phyloP scores from a whole-genome alignment of 495 filamentous ascomycete genomes.

The Podospora pseudocomata region DNA sequence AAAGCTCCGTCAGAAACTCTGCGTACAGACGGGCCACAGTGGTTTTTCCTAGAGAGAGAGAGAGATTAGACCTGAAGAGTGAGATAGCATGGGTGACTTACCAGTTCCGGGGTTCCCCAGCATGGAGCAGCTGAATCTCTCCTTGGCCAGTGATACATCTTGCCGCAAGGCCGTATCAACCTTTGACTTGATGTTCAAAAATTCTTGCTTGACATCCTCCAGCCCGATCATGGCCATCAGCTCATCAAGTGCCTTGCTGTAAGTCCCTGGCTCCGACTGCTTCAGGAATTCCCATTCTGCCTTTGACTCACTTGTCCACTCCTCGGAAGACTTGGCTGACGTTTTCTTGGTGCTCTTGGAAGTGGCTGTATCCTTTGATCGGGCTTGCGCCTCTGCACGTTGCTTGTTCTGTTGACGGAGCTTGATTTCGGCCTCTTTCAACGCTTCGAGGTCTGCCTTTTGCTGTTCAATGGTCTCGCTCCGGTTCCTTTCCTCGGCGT shows the following conservation, averaged over 20 bases:
- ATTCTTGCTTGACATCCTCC: constrained; percentile 62
- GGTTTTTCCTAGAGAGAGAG: constrained; percentile 58
- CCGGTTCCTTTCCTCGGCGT: constrained; percentile 43
- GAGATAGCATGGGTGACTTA: constrained; percentile 26
- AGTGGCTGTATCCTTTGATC: neutral
- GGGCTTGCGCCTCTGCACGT: constrained; percentile 6
- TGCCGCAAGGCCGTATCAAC: constrained; percentile 62
- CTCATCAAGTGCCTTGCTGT: constrained; percentile 56
- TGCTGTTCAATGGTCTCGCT: constrained; percentile 44
- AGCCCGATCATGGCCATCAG: constrained; percentile 72
- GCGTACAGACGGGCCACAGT: constrained; percentile 77
- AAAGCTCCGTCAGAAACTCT: constrained; percentile 59
- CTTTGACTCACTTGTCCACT: constrained; percentile 26
- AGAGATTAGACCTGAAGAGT: neutral
- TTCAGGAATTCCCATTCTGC: constrained; percentile 64
- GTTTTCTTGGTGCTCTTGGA: neutral
- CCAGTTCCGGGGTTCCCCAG: constrained; percentile 82
- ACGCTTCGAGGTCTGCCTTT: constrained; percentile 27
- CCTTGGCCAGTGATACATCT: constrained; percentile 48
- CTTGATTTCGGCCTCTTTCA: constrained; percentile 18
- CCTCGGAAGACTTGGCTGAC: neutral
- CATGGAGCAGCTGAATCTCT: constrained; percentile 62
- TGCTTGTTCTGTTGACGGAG: constrained; percentile 17
- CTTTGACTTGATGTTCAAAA: constrained; percentile 63
- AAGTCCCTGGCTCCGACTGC: constrained; percentile 37